A percentile compares a stretch with the other conserved stretches of the same genome.
Evolutionary conservation across 176 grass and related monocot species (phyloP).

Genomic region (Cocos nucifera): DNA sequence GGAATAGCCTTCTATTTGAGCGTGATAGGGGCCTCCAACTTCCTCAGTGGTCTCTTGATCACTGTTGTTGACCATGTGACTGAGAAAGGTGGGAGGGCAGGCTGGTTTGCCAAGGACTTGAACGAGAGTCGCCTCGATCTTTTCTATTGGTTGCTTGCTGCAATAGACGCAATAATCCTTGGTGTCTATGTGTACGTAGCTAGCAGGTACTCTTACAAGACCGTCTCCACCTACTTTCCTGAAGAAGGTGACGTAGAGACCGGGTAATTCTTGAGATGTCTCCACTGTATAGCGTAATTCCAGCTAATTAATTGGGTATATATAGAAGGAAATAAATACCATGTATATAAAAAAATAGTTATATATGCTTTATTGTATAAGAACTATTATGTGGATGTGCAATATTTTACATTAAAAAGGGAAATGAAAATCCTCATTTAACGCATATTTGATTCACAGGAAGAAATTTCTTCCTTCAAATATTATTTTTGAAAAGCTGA

Average conservation of each 20-base stretch:
- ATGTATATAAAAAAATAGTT: too few species aligned
- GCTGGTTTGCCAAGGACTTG: constrained; percentile 71
- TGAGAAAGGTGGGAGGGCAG: background rate
- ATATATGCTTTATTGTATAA: too few species aligned
- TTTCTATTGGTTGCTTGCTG: constrained; percentile 58
- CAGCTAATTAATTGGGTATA: too few species aligned
- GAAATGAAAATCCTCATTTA: too few species aligned
- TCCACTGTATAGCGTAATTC: too few species aligned
- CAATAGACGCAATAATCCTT: constrained; percentile 33
- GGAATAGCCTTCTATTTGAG: constrained; percentile 72
- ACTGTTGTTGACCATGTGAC: constrained; percentile 34
- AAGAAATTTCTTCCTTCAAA: too few species aligned
- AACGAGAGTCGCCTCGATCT: constrained; percentile 56
- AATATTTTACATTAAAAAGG: too few species aligned
- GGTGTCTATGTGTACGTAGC: constrained; percentile 41
- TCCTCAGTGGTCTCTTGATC: constrained; percentile 61
- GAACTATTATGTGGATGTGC: too few species aligned
- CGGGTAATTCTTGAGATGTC: too few species aligned
- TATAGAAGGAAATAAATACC: too few species aligned
- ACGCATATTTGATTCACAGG: too few species aligned
- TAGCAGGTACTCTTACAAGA: constrained; percentile 63
- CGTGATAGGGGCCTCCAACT: constrained; percentile 60
- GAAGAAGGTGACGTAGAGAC: background rate
- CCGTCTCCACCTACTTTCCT: background rate
- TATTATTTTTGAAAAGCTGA: too few species aligned